Evolutionary conservation across 2,329 filamentous ascomycete species (phyloP), one percentile per base, ranked within the genome.

Genomic region (Scedosporium aurantiacum): DNA sequence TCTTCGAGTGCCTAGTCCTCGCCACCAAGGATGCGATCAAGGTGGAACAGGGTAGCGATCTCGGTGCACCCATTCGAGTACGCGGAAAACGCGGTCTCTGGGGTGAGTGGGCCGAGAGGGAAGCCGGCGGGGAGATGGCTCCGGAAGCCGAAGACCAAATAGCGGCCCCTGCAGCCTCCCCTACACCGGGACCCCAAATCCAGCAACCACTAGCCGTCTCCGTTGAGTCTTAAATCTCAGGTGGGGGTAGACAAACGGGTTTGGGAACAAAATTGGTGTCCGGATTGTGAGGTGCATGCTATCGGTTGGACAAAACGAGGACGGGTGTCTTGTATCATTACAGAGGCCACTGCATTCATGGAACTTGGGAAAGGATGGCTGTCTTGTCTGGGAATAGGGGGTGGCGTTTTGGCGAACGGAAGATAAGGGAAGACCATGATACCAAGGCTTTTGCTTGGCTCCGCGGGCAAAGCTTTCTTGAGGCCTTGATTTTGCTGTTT

Each of bases 1-100:
- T 99, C 78, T 99, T 99, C 69, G 94, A 99, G 76, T 88, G 94
- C 61, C 80, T 99, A 25, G 94, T 99, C 2, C 81, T 99, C 56
- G 94, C 93, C 4, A 99, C 94, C 50, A 99, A 99, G 77, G 94
- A 99, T 71, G 94, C 94, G 28, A 89, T 99, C 76, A 96, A 96
- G 75, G 91, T 97, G 27, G 93, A 97, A 71, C 94, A 99, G 74
- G 82, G 83, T 57, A 79, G 86, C 64, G 82, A 81, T 43, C 82
- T 97, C 27, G 92, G 92, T 58, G 89, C 86, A 2, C 83, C 88
- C 14, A 90, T 99, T 69, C 82, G 87, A 63, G 89, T 99, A 63
- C 82, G 91, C 66, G 91, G 89, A 63, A 99, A 99, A 82, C 84
- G 90, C 67, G 93, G 90, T n/a, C 85, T 99, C 2, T 99, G 94